Conservation (phyloP, 129 eudicot genomes). For the Chrysanthemum makinoi region DNA sequence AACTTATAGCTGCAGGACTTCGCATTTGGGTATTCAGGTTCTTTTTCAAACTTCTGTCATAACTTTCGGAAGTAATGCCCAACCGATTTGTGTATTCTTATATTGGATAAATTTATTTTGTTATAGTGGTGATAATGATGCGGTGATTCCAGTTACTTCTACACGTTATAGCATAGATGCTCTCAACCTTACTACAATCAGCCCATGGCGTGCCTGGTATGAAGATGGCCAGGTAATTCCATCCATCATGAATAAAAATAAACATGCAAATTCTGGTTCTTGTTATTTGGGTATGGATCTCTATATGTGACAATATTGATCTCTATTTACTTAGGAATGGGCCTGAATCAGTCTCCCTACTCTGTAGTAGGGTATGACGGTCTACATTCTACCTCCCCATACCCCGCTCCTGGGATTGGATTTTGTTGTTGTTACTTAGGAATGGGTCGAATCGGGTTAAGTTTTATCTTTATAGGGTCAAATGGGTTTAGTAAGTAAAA, state of each 20-base stretch:
- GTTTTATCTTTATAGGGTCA: neutral
- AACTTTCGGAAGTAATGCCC: neutral
- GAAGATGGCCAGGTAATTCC: slow-evolving; percentile 87
- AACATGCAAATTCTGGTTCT: neutral
- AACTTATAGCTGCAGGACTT: slow-evolving; percentile 54
- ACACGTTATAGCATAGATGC: slow-evolving; percentile 84
- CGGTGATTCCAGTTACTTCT: slow-evolving; percentile 85
- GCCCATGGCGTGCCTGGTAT: slow-evolving; percentile 96
- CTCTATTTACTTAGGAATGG: too few relatives aligned
- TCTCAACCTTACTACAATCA: slow-evolving; percentile 66
- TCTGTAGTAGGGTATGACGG: too few relatives aligned
- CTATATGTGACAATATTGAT: too few relatives aligned
- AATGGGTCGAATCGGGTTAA: neutral
- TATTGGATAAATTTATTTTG: neutral
- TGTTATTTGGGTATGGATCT: neutral
- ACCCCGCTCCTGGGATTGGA: too few relatives aligned
- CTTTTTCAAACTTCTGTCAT: slow-evolving; percentile 11
- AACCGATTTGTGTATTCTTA: neutral
- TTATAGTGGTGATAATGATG: slow-evolving; percentile 89
- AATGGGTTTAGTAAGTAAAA: neutral
- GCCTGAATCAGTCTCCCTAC: too few relatives aligned
- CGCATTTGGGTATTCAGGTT: slow-evolving; percentile 97
- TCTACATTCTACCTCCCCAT: too few relatives aligned
- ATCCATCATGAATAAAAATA: neutral
- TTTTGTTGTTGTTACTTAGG: too few relatives aligned